A percentile compares a stretch with the other conserved stretches of the same genome.
Evolutionary conservation across 164 flowering plant species (phyloP).

Genomic region (Vitis cinerea): DNA sequence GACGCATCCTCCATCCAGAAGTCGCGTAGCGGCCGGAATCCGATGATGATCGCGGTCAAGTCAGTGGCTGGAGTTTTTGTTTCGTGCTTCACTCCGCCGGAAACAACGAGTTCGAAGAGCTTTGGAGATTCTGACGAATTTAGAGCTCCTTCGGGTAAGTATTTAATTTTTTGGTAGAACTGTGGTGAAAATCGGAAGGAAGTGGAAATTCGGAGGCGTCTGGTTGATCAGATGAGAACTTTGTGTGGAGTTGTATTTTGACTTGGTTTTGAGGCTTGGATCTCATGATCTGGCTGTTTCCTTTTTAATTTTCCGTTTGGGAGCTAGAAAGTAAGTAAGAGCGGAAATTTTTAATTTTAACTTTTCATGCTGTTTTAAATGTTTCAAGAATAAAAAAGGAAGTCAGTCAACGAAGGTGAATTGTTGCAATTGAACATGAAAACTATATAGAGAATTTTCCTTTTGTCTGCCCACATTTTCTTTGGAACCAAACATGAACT

Average conservation of each 20-base stretch:
- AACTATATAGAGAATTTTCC: too few relatives aligned
- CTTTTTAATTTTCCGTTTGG: too few relatives aligned
- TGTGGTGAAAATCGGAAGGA: neutral
- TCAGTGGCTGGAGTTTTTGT: constrained; percentile 47
- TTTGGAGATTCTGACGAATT: constrained; percentile 23
- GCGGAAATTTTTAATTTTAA: too few relatives aligned
- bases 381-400: too few relatives aligned
- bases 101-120: constrained; percentile 12
- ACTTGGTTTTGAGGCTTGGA: constrained; percentile 2
- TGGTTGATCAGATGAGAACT: neutral
- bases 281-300: neutral
- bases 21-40: constrained; percentile 26
- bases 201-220: too few relatives aligned
- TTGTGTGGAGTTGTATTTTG: neutral
- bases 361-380: too few relatives aligned
- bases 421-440: too few relatives aligned
- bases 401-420: too few relatives aligned
- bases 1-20: constrained; percentile 8
- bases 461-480: too few relatives aligned
- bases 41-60: constrained; percentile 36
- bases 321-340: too few relatives aligned
- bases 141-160: constrained; percentile 33
- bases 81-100: constrained; percentile 71
- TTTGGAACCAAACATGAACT: too few relatives aligned
- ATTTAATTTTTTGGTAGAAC: neutral